Evolutionary conservation across 768 basidiomycete genomes (phyloP).

Genomic region (Auriscalpium vulgare): DNA sequence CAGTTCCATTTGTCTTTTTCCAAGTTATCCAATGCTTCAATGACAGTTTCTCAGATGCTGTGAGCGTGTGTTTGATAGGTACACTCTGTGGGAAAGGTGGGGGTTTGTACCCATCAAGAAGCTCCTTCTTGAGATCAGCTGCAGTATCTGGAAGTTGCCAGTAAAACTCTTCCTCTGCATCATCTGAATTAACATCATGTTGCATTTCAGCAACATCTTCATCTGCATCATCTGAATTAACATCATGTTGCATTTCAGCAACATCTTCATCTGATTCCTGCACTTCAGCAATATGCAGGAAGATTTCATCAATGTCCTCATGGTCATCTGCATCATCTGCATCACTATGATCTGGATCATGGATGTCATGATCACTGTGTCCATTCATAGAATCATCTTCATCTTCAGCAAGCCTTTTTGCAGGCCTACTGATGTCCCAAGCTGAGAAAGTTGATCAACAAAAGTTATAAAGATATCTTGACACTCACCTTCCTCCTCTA

Average conservation of each 20-base stretch:
- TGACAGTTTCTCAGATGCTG: not conserved
- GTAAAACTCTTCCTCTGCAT: not conserved
- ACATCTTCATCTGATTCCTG: not conserved
- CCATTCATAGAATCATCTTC: not conserved
- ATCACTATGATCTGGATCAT: not conserved
- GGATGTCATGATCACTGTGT: not conserved
- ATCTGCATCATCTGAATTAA: not conserved
- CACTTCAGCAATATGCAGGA: not conserved
- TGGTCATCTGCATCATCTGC: not conserved
- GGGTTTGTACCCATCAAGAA: not conserved
- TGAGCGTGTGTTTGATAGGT: not conserved
- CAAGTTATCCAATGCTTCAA: not conserved
- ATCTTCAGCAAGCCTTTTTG: not conserved
- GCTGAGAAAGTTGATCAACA: not conserved
- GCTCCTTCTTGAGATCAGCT: not conserved
- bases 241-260: not conserved
- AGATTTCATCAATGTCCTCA: not conserved
- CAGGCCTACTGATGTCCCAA: no score
- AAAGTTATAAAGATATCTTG: not conserved
- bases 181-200: not conserved
- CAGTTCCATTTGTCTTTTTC: not conserved
- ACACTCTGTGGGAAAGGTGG: not conserved
- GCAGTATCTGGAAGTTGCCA: not conserved
- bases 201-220: not conserved
- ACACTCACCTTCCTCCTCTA: no score